A percentile compares a stretch with the other conserved stretches of the same genome.
These are phyloP conservation scores for Pontederia crassipes DNA, from an alignment of 176 grass and related monocot species.

Conservation along the genomic window DNA sequence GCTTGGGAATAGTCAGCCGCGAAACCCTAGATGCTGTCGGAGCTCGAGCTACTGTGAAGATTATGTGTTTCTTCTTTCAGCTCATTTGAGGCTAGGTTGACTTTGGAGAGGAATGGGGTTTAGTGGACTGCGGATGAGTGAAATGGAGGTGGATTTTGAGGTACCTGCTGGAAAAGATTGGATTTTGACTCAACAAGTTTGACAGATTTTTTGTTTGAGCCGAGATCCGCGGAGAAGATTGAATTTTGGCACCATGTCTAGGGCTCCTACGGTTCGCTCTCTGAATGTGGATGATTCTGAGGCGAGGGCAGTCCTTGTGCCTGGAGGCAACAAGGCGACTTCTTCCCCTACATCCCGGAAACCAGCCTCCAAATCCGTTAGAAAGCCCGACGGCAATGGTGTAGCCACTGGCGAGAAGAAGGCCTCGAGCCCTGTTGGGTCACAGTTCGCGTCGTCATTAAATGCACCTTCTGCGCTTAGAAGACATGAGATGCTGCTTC, in stretches of 20 bases:
- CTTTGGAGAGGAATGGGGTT: not conserved
- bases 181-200: constrained; percentile 16
- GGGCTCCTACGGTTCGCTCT: constrained; percentile 63
- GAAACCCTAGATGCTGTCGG: not conserved
- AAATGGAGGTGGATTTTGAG: not conserved
- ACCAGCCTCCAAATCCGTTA: constrained; percentile 38
- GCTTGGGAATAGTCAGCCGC: not conserved
- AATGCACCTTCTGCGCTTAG: constrained; percentile 23
- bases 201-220: not conserved
- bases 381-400: constrained; percentile 29
- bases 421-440: not conserved
- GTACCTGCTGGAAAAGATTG: constrained; percentile 12
- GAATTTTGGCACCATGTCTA: constrained; percentile 51
- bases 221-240: constrained; percentile 15
- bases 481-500: constrained; percentile 31
- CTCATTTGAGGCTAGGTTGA: not conserved
- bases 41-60: not conserved
- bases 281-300: constrained; percentile 56
- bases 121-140: not conserved
- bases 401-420: constrained; percentile 15
- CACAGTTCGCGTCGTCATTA: not conserved
- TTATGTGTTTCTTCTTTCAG: not conserved
- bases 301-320: constrained; percentile 58
- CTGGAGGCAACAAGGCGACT: constrained; percentile 70
- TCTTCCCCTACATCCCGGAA: constrained; percentile 29